Conservation (phyloP, 1,284 basidiomycete species). For the Trichosporon asahii region DNA sequence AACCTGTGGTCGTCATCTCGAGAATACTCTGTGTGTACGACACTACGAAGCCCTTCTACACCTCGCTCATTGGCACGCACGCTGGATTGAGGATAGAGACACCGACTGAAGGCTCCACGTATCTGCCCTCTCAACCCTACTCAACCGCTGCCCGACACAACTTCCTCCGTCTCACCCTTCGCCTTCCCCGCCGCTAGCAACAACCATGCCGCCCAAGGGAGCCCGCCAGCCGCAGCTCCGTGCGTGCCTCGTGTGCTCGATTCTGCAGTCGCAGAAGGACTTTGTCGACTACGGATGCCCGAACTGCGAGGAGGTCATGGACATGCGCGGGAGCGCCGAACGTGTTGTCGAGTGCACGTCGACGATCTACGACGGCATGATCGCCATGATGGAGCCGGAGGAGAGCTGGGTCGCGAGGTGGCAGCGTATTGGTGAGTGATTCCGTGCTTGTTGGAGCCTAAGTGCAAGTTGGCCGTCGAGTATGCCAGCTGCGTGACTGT, state of each 20-base stretch:
- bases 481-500: too few relatives aligned
- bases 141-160: too few relatives aligned
- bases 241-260: constrained; percentile 88
- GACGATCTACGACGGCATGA: constrained; percentile 89
- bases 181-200: background rate
- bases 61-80: background rate
- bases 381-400: constrained; percentile 82
- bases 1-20: background rate
- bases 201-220: constrained; percentile 34
- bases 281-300: constrained; percentile 86
- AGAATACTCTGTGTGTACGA: background rate
- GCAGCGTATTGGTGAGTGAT: constrained; percentile 76
- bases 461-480: too few relatives aligned
- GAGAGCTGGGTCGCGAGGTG: constrained; percentile 92
- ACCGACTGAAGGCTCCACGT: background rate
- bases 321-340: constrained; percentile 87
- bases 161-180: background rate
- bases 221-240: constrained; percentile 58
- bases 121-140: too few relatives aligned
- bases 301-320: constrained; percentile 93
- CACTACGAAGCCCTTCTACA: background rate
- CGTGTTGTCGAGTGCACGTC: constrained; percentile 84
- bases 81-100: background rate
- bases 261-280: constrained; percentile 78
- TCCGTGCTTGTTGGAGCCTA: too few relatives aligned